Conservation (phyloP, 805 yeast species). For the Cyberlindnera veronae region DNA sequence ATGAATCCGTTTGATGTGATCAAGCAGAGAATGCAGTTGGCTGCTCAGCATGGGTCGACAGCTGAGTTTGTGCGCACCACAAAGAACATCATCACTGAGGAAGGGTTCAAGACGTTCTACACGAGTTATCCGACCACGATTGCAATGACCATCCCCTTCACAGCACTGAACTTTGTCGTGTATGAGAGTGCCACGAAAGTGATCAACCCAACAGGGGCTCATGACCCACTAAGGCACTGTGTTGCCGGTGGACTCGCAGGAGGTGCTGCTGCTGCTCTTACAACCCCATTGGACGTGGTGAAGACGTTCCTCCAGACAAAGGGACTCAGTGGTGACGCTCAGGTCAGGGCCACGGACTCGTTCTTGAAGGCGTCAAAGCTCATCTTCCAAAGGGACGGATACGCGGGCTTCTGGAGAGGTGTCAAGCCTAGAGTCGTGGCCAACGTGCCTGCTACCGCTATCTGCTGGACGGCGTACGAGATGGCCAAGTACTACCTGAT, state of each 20-base stretch:
- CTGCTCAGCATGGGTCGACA: slow-evolving; percentile 9
- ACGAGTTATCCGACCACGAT: slow-evolving; percentile 95
- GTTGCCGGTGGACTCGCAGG: slow-evolving; percentile 92
- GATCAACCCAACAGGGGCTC: slow-evolving; percentile 70
- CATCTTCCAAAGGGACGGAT: slow-evolving; percentile 57
- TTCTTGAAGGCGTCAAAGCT: slow-evolving; percentile 68
- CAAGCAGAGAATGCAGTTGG: slow-evolving; percentile 88
- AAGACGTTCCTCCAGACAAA: slow-evolving; percentile 89
- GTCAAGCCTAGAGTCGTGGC: slow-evolving; percentile 85
- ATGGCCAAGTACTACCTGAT: slow-evolving; percentile 69
- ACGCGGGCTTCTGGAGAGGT: slow-evolving; percentile 74
- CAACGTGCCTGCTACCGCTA: slow-evolving; percentile 94
- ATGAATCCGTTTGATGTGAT: slow-evolving; percentile 98
- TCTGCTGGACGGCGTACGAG: slow-evolving; percentile 97
- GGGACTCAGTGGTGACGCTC: slow-evolving; percentile 42
- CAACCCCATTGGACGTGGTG: slow-evolving; percentile 91
- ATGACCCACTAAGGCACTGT: slow-evolving; percentile 93
- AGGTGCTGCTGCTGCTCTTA: slow-evolving; percentile 89
- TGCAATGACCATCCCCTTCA: slow-evolving; percentile 88
- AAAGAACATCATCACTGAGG: slow-evolving; percentile 33
- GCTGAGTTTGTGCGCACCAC: slow-evolving; percentile 16
- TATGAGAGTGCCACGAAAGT: slow-evolving; percentile 76
- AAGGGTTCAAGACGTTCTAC: slow-evolving; percentile 76
- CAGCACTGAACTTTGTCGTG: slow-evolving; percentile 89
- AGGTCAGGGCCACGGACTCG: slow-evolving; percentile 52